Percentiles rank a stretch among this genome's conserved stretches.
Evolutionary conservation across 2,329 filamentous ascomycete species (phyloP).

Genomic region (Cercospora sp.): DNA sequence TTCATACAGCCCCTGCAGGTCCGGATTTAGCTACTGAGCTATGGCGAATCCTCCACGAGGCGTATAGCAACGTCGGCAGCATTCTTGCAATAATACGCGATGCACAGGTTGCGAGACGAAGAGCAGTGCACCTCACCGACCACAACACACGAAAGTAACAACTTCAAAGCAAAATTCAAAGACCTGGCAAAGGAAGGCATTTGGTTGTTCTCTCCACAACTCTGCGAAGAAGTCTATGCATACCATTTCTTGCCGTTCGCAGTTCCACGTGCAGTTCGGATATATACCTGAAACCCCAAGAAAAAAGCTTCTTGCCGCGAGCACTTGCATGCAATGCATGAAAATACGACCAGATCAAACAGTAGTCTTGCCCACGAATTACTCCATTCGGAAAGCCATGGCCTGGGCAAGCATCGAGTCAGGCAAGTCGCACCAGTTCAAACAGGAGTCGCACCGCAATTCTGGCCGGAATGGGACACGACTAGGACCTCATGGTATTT

Average conservation of each 20-base stretch:
- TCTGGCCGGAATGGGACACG: not conserved
- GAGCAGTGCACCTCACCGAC: too few species aligned
- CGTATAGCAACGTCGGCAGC: not conserved
- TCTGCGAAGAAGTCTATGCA: not conserved
- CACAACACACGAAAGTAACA: not conserved
- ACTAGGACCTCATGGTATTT: not conserved
- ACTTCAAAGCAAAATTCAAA: not conserved
- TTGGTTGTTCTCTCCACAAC: not conserved
- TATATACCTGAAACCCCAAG: not conserved
- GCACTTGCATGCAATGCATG: not conserved
- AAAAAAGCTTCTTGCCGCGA: not conserved
- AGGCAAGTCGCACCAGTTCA: not conserved
- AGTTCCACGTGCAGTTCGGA: not conserved
- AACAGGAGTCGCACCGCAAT: not conserved
- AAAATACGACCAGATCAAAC: not conserved
- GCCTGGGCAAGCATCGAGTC: not conserved
- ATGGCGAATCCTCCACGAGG: not conserved
- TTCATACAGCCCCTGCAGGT: not conserved
- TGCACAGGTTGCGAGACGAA: too few species aligned
- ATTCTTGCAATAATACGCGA: not conserved
- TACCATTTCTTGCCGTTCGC: not conserved
- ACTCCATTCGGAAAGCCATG: not conserved
- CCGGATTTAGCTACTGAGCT: not conserved
- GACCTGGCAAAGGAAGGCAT: not conserved
- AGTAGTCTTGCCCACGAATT: not conserved